Evolutionary conservation across 2,329 filamentous ascomycete species (phyloP).

Genomic region (Hortaea werneckii): DNA sequence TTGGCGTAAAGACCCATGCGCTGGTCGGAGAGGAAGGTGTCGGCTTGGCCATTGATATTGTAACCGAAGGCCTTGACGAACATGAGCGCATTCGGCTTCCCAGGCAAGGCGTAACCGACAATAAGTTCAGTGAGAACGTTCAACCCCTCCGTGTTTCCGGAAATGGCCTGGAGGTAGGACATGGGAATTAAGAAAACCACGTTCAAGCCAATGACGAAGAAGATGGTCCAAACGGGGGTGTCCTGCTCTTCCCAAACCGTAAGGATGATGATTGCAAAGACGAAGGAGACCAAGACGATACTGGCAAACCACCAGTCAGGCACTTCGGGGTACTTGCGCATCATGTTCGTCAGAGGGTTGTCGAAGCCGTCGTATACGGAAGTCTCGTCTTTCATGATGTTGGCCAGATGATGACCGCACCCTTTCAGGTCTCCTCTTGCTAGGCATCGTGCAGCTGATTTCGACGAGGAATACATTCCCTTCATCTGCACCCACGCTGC

Average conservation of each 20-base stretch:
- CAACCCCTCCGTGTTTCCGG: conserved; percentile 2
- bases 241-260: conserved; percentile 2
- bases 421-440: not conserved
- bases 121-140: conserved; percentile 8
- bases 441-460: not conserved
- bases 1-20: conserved; percentile 37
- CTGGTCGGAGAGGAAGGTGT: conserved; percentile 31
- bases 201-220: conserved; percentile 26
- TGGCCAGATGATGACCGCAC: not conserved
- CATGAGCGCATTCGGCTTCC: conserved; percentile 30
- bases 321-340: conserved; percentile 37
- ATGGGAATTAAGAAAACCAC: conserved; percentile 13
- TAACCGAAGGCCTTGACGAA: conserved; percentile 33
- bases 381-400: conserved; percentile 2
- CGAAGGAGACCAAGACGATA: conserved; percentile 28
- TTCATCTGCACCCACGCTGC: not conserved
- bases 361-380: conserved; percentile 6
- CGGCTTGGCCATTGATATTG: conserved; percentile 31
- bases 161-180: conserved; percentile 2
- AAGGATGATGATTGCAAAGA: conserved; percentile 27
- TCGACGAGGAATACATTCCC: not conserved
- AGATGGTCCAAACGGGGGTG: conserved; percentile 14
- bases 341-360: conserved; percentile 17
- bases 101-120: conserved; percentile 12
- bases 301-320: conserved; percentile 42